A percentile compares a stretch with the other conserved stretches of the same genome.
Conservation (phyloP, 179 eudicot species). For the Actinidia chinensis region DNA sequence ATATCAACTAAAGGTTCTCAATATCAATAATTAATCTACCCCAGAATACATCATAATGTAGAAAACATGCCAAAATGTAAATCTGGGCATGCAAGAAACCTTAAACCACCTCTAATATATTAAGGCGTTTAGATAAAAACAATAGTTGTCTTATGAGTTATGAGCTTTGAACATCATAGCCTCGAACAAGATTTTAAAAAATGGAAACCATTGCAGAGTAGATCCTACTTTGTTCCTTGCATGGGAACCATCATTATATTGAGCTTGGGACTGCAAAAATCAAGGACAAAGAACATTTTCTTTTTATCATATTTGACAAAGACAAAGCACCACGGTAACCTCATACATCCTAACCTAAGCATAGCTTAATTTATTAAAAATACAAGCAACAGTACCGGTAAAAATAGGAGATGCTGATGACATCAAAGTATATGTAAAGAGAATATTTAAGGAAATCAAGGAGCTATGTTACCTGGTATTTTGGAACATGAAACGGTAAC, state of each 20-base stretch:
- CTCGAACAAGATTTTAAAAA: not conserved
- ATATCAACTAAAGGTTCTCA: not conserved
- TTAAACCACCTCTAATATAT: not conserved
- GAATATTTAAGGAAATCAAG: not conserved
- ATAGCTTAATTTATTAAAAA: not conserved
- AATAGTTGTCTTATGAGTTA: not conserved
- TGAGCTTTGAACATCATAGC: not conserved
- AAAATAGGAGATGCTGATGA: not conserved
- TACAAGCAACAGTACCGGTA: not conserved
- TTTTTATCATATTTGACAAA: not conserved
- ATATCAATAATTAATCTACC: not conserved
- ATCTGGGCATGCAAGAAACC: not conserved
- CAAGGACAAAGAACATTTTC: not conserved
- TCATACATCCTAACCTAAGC: not conserved
- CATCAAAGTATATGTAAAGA: not conserved
- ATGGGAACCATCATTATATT: constrained; percentile 8
- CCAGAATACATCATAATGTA: not conserved
- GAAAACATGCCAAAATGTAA: not conserved
- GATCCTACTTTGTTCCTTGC: not conserved
- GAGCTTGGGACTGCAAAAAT: constrained; percentile 7
- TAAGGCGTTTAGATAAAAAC: not conserved
- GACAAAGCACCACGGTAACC: not conserved
- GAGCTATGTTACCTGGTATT: no score
- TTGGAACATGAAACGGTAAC: no score
- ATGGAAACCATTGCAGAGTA: not conserved